These are phyloP conservation scores for Cytospora piceicola DNA, from an alignment of 2,329 filamentous ascomycete genomes.

Conservation along the genomic window DNA sequence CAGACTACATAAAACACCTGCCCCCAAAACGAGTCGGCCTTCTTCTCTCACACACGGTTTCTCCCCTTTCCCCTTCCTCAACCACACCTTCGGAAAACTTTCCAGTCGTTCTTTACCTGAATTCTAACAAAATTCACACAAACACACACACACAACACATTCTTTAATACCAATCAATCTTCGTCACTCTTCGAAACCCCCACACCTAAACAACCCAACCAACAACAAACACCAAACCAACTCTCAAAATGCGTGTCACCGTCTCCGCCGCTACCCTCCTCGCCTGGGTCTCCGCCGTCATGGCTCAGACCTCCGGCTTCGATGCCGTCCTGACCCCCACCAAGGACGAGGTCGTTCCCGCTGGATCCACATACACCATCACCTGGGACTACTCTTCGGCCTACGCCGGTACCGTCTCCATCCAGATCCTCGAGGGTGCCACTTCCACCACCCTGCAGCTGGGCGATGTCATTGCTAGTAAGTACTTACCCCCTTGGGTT, in stretches of 20 bases:
- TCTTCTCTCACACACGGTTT: conserved; percentile 1
- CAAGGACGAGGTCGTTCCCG: conserved; percentile 48
- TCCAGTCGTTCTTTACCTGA: conserved; percentile 14
- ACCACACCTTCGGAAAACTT: not conserved
- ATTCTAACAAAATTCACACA: conserved; percentile 5
- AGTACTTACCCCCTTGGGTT: conserved; percentile 38
- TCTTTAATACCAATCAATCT: conserved; percentile 19
- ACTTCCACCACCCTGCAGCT: conserved; percentile 48
- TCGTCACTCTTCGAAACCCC: not conserved
- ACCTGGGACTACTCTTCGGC: conserved; percentile 51
- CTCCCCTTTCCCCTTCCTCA: not conserved
- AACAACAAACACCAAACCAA: conserved; percentile 41
- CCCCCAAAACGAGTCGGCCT: conserved; percentile 16
- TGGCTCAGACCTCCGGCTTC: conserved; percentile 61
- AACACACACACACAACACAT: too few relatives aligned
- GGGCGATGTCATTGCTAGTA: conserved; percentile 53
- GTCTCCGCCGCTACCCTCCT: conserved; percentile 52
- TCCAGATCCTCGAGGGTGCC: conserved; percentile 59
- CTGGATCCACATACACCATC: conserved; percentile 56
- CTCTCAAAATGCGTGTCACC: conserved; percentile 64
- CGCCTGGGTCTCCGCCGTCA: conserved; percentile 54
- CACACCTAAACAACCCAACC: conserved; percentile 12
- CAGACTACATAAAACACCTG: conserved; percentile 20
- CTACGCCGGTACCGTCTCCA: conserved; percentile 51
- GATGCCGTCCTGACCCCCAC: conserved; percentile 56